These are phyloP conservation scores for Hordeum vulgare DNA, from an alignment of 176 grass and related monocot genomes.

Conservation along the genomic window MorexV3_pseudomolecules_assembly NC_058521.1:6254500-6254999, in stretches of 20 bases:
- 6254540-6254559: background rate
- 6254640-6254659: background rate
- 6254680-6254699: background rate
- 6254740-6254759: background rate
- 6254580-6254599: background rate
- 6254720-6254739: background rate
- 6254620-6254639: background rate
- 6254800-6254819: background rate
- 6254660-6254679: background rate
- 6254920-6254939: slow-evolving; percentile 58
- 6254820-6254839: slow-evolving; percentile 89
- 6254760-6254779: background rate
- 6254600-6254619: slow-evolving; percentile 8
- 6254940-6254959: background rate
- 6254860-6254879: slow-evolving; percentile 66
- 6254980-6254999: background rate
- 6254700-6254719: background rate
- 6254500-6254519: background rate
- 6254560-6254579: background rate
- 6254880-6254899: slow-evolving; percentile 75
- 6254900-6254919: slow-evolving; percentile 58
- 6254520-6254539: background rate
- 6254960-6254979: slow-evolving; percentile 19
- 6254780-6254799: background rate
- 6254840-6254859: slow-evolving; percentile 64